phyloP scores from a whole-genome alignment of 2,329 filamentous ascomycete genomes.

The Exserohilum rostratum region DNA sequence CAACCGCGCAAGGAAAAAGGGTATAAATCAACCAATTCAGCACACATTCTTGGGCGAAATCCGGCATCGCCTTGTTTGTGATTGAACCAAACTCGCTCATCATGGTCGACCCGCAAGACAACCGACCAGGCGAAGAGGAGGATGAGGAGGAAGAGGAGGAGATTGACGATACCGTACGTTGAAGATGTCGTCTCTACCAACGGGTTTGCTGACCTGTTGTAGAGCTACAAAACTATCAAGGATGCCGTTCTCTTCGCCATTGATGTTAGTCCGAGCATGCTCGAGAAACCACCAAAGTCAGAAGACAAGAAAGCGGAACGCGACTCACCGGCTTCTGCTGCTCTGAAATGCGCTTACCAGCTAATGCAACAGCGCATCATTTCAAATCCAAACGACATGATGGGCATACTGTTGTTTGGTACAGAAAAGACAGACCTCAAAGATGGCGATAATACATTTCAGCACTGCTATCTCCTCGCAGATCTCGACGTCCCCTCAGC shows the following conservation, averaged over 20 bases:
- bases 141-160: constrained; percentile 79
- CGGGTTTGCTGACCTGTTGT: constrained; percentile 17
- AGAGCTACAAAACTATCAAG: constrained; percentile 88
- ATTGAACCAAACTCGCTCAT: not conserved
- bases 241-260: constrained; percentile 99
- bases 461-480: constrained; percentile 88
- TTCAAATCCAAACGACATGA: constrained; percentile 94
- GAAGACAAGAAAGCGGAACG: constrained; percentile 73
- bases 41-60: not conserved
- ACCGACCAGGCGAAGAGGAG: constrained; percentile 56
- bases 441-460: constrained; percentile 67
- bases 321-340: constrained; percentile 80
- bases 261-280: constrained; percentile 87
- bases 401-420: constrained; percentile 90
- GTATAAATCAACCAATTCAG: not conserved
- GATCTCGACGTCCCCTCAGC: constrained; percentile 89
- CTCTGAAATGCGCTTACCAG: constrained; percentile 90
- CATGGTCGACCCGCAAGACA: constrained; percentile 43
- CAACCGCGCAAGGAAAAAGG: not conserved
- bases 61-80: not conserved
- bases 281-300: constrained; percentile 68
- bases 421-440: constrained; percentile 71
- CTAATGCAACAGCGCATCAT: constrained; percentile 99
- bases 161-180: constrained; percentile 66
- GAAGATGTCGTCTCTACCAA: not conserved